Evolutionary conservation across 2,329 filamentous ascomycete genomes (phyloP).

Genomic region (Chrysosporium keratinophilum): DNA sequence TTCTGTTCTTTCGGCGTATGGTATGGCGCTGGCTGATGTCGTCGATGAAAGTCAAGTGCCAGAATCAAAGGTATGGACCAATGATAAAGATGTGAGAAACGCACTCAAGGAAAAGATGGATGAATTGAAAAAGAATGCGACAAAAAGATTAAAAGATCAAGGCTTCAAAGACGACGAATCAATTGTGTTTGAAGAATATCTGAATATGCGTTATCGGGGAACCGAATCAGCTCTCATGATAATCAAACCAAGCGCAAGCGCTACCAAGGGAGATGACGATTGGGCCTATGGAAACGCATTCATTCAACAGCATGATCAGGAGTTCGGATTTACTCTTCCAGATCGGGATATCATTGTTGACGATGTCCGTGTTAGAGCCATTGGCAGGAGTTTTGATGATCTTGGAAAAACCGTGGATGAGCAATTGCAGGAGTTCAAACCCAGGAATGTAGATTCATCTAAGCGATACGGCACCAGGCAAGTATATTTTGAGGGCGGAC

Average conservation of each 20-base stretch:
- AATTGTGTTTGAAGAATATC: constrained; percentile 79
- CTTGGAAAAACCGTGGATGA: constrained; percentile 73
- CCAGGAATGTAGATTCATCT: constrained; percentile 47
- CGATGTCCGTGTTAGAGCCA: constrained; percentile 76
- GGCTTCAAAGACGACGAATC: constrained; percentile 62
- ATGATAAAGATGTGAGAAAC: constrained; percentile 47
- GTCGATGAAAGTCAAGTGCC: constrained; percentile 69
- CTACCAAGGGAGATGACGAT: constrained; percentile 51
- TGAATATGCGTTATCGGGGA: constrained; percentile 86
- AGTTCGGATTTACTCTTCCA: constrained; percentile 81
- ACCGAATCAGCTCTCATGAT: constrained; percentile 90
- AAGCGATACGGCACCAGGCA: constrained; percentile 57
- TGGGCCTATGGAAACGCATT: constrained; percentile 83
- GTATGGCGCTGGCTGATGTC: constrained; percentile 82
- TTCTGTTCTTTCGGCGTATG: constrained; percentile 80
- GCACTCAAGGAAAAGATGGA: constrained; percentile 64
- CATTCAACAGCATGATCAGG: constrained; percentile 75
- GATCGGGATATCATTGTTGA: constrained; percentile 84
- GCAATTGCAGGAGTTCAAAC: constrained; percentile 61
- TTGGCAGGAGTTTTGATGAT: constrained; percentile 76
- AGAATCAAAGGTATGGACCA: constrained; percentile 51
- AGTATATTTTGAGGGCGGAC: constrained; percentile 77
- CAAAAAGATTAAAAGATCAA: constrained; percentile 57
- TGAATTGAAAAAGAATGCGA: constrained; percentile 67
- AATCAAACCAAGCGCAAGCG: constrained; percentile 57